A percentile compares a stretch with the other conserved stretches of the same genome.
Evolutionary conservation across 176 grass and related monocot genomes (phyloP).

Genomic region (Calamus simplicifolius): DNA sequence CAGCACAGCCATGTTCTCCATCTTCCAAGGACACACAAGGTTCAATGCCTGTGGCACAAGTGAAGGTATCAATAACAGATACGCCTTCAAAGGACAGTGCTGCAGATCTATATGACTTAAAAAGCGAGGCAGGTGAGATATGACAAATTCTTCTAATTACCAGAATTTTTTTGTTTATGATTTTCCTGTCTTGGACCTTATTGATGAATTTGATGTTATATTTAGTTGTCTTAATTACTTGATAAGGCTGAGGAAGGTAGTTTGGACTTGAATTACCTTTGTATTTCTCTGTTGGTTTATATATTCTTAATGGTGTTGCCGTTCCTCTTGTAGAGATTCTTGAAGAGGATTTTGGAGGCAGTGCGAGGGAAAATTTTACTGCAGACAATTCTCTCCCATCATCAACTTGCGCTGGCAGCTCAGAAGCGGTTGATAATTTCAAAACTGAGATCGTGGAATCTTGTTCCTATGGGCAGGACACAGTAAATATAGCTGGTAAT

Average conservation of each 20-base stretch:
- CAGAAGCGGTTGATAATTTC: conserved; percentile 8
- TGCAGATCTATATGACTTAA: conserved; percentile 14
- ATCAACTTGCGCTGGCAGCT: conserved; percentile 7
- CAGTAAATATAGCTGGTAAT: not conserved
- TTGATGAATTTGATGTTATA: not conserved
- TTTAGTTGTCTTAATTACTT: conserved; percentile 1
- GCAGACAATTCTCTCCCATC: conserved; percentile 2
- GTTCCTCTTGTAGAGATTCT: not conserved
- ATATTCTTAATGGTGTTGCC: not conserved
- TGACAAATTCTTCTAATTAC: conserved; percentile 7
- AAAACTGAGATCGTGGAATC: conserved; percentile 26
- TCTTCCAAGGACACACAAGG: conserved; percentile 1
- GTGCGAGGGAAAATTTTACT: conserved; percentile 1
- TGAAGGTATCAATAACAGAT: not conserved
- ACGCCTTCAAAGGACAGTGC: not conserved
- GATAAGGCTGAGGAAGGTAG: not conserved
- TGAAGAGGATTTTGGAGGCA: not conserved
- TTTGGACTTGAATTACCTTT: too few species aligned
- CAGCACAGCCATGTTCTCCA: not conserved
- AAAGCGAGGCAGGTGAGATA: conserved; percentile 30
- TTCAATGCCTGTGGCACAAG: conserved; percentile 3
- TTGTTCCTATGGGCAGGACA: not conserved
- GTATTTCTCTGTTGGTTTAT: too few species aligned
- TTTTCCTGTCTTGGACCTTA: too few species aligned
- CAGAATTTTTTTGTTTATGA: too few species aligned